phyloP scores from a whole-genome alignment of 164 flowering plant species.

The Magnolia sinica region DNA sequence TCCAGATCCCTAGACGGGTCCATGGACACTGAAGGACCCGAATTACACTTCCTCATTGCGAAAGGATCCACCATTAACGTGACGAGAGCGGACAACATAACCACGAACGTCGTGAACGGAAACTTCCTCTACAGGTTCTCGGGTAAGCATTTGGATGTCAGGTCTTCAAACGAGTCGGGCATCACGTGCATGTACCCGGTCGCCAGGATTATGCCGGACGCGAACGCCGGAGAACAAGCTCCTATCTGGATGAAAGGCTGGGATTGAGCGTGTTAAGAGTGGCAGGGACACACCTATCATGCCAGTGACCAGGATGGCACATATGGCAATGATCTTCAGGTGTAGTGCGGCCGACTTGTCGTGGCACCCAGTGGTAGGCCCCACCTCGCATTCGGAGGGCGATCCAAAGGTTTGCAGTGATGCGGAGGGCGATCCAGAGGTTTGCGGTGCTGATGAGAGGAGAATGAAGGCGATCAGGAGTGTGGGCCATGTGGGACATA shows the following conservation, averaged over 20 bases:
- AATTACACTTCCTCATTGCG: neutral
- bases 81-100: constrained; percentile 18
- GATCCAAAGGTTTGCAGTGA: neutral
- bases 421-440: neutral
- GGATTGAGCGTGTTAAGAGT: constrained; percentile 6
- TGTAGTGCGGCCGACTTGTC: constrained; percentile 5
- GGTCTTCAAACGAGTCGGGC: constrained; percentile 18
- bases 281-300: constrained; percentile 19
- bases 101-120: constrained; percentile 21
- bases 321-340: constrained; percentile 19
- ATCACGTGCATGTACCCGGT: constrained; percentile 27
- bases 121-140: constrained; percentile 18
- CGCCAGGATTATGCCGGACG: constrained; percentile 20
- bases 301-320: constrained; percentile 13
- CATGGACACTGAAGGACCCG: neutral
- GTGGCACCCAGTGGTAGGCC: constrained; percentile 3
- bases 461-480: neutral
- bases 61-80: constrained; percentile 22
- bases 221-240: constrained; percentile 13
- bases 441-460: too few relatives aligned
- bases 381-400: neutral
- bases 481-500: too few relatives aligned
- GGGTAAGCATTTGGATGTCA: constrained; percentile 17
- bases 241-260: constrained; percentile 10
- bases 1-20: too few relatives aligned